phyloP scores from a whole-genome alignment of 2,329 filamentous ascomycete genomes.

The Claviceps capensis region DNA sequence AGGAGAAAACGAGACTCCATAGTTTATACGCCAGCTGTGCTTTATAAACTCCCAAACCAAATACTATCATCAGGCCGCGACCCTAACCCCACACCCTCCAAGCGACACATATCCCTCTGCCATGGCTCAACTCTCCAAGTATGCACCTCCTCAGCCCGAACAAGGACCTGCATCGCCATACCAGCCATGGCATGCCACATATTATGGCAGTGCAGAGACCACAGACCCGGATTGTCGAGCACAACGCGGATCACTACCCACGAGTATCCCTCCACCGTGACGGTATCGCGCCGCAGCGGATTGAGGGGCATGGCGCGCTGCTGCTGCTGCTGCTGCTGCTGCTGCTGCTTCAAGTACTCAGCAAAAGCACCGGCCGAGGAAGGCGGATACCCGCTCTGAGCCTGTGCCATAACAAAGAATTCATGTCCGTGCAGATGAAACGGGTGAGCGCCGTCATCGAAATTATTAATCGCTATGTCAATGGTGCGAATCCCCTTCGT shows the following conservation, averaged over 20 bases:
- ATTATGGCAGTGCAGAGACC: slow-evolving; percentile 46
- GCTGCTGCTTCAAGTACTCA: slow-evolving; percentile 11
- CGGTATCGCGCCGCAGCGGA: slow-evolving; percentile 26
- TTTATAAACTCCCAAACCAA: slow-evolving; percentile 22
- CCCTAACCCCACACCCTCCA: slow-evolving; percentile 17
- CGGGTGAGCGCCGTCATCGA: slow-evolving; percentile 34
- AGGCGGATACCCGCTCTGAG: slow-evolving; percentile 20
- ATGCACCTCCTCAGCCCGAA: slow-evolving; percentile 15
- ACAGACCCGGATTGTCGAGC: slow-evolving; percentile 43
- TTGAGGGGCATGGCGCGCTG: slow-evolving; percentile 11
- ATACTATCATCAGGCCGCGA: slow-evolving; percentile 21
- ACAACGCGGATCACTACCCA: slow-evolving; percentile 41
- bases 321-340: not conserved
- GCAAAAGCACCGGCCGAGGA: slow-evolving; percentile 12
- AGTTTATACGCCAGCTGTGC: not conserved
- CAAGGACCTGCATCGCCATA: slow-evolving; percentile 43
- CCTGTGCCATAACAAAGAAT: slow-evolving; percentile 33
- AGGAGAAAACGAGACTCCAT: not conserved
- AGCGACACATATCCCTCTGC: slow-evolving; percentile 15
- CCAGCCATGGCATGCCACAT: slow-evolving; percentile 45
- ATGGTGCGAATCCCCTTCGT: slow-evolving; percentile 36
- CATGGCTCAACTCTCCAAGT: slow-evolving; percentile 13
- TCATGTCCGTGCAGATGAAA: slow-evolving; percentile 47
- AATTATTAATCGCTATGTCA: slow-evolving; percentile 45
- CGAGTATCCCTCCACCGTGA: slow-evolving; percentile 38